Evolutionary conservation across 257 asterid genomes (phyloP), one percentile per base, ranked within the genome.

Genomic region (Capsicum chinense): DNA sequence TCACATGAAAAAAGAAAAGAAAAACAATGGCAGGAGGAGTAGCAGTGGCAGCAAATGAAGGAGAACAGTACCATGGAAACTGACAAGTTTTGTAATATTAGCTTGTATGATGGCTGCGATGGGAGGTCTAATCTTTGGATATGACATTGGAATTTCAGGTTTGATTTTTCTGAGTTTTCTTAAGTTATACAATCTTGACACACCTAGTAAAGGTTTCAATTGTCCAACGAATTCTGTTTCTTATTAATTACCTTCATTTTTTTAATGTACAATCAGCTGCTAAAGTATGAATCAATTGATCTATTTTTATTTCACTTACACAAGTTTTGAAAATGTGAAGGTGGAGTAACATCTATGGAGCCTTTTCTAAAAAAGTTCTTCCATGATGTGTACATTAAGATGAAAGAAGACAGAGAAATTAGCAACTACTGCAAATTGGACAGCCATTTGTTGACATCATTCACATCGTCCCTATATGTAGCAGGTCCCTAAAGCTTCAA

Each of bases 121-220:
- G 92, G 97, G 98, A 60, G 98, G 98, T 42, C 86, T 93, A 64
- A 92, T 95, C 71, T 93, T 95, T 78, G 98, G 98, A 79, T 95
- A 95, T 39, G 98, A 95, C 83, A 91, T 93, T 56, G 98, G 98
- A 88, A 90, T 95, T 83, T 93, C 98, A 87, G 98, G 98, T 93
- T 83, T 73, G 5, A 8, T 60, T 70, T 64, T 17, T 19, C 17
- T 74, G 6, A 73, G 35, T 13, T 56, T 48, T 26, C 33, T 26
- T 26, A 26, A 26, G 44, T 17, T 70, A 70, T 42, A 42, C 9
- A 42, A 44, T 44, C 15, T 70, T 3, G 10, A 39, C 33, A 69
- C 14, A 17, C 7, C 35, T 70, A 16, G 16, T 70, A 70, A 44
- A 44, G 19, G 37, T 70, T 44, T 39, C 78, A 70, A 59, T 59